Conservation (phyloP, 805 yeast genomes). For the Cyberlindnera euphorbiiphila region DNA sequence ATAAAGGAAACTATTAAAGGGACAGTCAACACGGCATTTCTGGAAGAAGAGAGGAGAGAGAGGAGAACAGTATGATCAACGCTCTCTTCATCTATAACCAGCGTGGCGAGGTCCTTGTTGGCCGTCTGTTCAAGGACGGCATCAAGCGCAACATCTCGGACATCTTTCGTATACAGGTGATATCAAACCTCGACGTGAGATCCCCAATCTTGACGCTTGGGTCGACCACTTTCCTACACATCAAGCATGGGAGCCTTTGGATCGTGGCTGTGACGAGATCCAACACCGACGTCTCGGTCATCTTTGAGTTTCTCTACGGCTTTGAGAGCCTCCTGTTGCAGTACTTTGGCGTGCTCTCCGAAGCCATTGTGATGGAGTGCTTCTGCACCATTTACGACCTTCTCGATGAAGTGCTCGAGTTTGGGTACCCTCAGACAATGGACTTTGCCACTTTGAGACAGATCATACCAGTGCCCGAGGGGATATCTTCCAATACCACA, state of each 20-base stretch:
- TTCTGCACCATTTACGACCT: slow-evolving; percentile 71
- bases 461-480: slow-evolving; percentile 28
- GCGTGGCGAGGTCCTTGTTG: slow-evolving; percentile 80
- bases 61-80: no score
- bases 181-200: slow-evolving; percentile 57
- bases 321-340: slow-evolving; percentile 50
- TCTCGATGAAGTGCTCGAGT: slow-evolving; percentile 71
- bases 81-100: slow-evolving; percentile 76
- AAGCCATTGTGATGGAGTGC: slow-evolving; percentile 54
- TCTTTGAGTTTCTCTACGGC: slow-evolving; percentile 74
- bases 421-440: slow-evolving; percentile 71
- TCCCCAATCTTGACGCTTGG: slow-evolving; percentile 83
- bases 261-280: slow-evolving; percentile 85
- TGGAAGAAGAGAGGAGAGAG: no score
- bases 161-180: slow-evolving; percentile 89
- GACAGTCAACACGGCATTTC: no score
- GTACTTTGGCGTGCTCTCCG: slow-evolving; percentile 35
- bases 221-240: slow-evolving; percentile 84
- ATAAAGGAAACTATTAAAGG: no score
- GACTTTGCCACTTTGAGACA: slow-evolving; percentile 43
- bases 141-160: slow-evolving; percentile 77
- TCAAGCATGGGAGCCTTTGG: slow-evolving; percentile 62
- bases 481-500: not conserved
- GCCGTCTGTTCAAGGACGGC: slow-evolving; percentile 69
- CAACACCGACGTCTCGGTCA: slow-evolving; percentile 76